phyloP scores from a whole-genome alignment of 2,329 filamentous ascomycete genomes.

The Cadophora gregata region DNA sequence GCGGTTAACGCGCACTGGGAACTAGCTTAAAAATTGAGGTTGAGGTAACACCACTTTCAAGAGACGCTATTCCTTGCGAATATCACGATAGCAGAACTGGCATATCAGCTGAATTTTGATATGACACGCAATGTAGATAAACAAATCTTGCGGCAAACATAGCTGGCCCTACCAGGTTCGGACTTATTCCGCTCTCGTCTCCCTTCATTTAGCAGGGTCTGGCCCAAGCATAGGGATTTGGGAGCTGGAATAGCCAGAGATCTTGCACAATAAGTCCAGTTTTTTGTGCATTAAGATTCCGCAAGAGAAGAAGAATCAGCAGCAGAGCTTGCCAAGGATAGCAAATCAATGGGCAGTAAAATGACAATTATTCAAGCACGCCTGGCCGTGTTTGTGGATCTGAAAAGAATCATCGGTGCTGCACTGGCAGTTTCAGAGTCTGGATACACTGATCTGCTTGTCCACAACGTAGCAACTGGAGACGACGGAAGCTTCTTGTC shows the following conservation, averaged over 20 bases:
- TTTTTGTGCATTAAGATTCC: conserved; percentile 30
- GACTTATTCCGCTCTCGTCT: neutral
- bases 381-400: conserved; percentile 16
- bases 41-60: neutral
- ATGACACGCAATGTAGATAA: neutral
- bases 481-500: conserved; percentile 55
- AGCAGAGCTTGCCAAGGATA: conserved; percentile 37
- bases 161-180: conserved; percentile 22
- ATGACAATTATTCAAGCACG: conserved; percentile 23
- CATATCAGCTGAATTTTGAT: neutral
- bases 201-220: neutral
- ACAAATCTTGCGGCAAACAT: conserved; percentile 23
- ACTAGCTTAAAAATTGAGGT: neutral
- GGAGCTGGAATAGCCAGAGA: conserved; percentile 55
- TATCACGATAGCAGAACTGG: neutral
- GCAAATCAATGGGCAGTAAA: conserved; percentile 35
- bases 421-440: conserved; percentile 22
- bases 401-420: conserved; percentile 23
- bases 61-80: neutral
- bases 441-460: conserved; percentile 40
- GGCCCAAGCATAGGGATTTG: conserved; percentile 48
- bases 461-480: conserved; percentile 38
- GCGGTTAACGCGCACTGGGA: conserved; percentile 7
- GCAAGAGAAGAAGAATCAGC: conserved; percentile 44
- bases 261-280: conserved; percentile 53